Base-by-base conservation (phyloP, 169 alveolate species). In the Theileria sp. region DNA sequence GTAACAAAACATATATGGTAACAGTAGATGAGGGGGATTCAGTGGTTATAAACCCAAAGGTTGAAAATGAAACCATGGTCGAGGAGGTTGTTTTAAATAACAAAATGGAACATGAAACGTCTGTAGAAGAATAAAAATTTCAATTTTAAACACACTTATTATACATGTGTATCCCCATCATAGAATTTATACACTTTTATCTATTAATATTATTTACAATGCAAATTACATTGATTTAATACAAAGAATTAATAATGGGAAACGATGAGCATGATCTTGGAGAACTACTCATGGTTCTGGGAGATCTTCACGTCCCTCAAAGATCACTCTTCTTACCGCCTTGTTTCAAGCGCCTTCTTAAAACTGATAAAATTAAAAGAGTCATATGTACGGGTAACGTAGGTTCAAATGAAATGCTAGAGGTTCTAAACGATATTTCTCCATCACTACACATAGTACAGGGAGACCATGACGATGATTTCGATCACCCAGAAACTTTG, bases 361-460 rank as follows among this genome's bases (percentile, higher is more conserved):
- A 87, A 61, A 91, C 93, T 15, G 93, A 91, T 77, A 91, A 91
- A 73, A 91, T 91, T 17, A 87, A 87, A 38, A 90, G 86, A 70
- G 93, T 91, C 3, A 51, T 91, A 56, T 91, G 94, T 65, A 91
- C 94, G 15, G 94, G 94, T 4, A 91, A 91, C 79, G 89, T 91
- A 28, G 94, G 94, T 21, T 87, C 92, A 32, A 75, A 80, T 25
- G 91, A 85, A 49, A 87, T 87, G 82, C 44, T 79, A 77, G 94
- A 87, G 44, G 71, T 86, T 9, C 88, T 91, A 50, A 78, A 77
- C 83, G 88, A 87, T 26, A 91, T 91, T 69, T 90, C 94, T 44
- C 92, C 89, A 36, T 86, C 88, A 15, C 88, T 91, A 61, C 92
- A 91, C 91, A 87, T 91, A 44, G 88, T 87, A 66, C 86, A 85